phyloP scores from a whole-genome alignment of 495 filamentous ascomycete species.

The Aspergillus affinis region DNA sequence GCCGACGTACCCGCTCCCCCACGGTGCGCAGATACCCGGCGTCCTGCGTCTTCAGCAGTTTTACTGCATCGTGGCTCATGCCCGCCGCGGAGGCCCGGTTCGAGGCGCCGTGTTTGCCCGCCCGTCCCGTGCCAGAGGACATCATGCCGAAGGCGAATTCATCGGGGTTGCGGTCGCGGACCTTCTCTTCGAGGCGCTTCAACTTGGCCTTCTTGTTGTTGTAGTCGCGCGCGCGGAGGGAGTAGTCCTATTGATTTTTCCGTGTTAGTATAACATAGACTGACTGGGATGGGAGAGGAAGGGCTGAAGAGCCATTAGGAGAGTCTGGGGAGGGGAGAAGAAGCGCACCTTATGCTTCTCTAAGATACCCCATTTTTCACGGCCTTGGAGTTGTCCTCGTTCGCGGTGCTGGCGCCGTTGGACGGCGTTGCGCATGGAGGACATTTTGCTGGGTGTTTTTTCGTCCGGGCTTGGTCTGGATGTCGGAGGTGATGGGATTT shows the following conservation, averaged over 20 bases:
- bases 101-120: constrained; percentile 61
- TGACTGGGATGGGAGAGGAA: too few relatives aligned
- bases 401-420: constrained; percentile 78
- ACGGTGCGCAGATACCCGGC: constrained; percentile 78
- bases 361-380: constrained; percentile 78
- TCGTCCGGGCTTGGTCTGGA: too few relatives aligned
- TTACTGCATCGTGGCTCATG: constrained; percentile 67
- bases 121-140: constrained; percentile 44
- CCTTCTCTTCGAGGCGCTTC: constrained; percentile 76
- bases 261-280: constrained; percentile 18
- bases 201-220: constrained; percentile 80
- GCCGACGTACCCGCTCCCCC: constrained; percentile 56
- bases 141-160: constrained; percentile 97
- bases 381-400: constrained; percentile 80
- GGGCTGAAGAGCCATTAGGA: too few relatives aligned
- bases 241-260: constrained; percentile 68
- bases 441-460: constrained; percentile 53
- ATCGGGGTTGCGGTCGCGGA: constrained; percentile 86
- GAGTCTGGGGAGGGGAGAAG: not conserved
- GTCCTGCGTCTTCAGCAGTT: constrained; percentile 95
- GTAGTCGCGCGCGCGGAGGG: constrained; percentile 84
- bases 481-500: not conserved
- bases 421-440: constrained; percentile 79
- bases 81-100: constrained; percentile 39
- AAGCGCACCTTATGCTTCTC: constrained; percentile 82